These are phyloP conservation scores for Deuterostichococcus epilithicus DNA, from an alignment of 139 green algal genomes.

Conservation along the genomic window DNA sequence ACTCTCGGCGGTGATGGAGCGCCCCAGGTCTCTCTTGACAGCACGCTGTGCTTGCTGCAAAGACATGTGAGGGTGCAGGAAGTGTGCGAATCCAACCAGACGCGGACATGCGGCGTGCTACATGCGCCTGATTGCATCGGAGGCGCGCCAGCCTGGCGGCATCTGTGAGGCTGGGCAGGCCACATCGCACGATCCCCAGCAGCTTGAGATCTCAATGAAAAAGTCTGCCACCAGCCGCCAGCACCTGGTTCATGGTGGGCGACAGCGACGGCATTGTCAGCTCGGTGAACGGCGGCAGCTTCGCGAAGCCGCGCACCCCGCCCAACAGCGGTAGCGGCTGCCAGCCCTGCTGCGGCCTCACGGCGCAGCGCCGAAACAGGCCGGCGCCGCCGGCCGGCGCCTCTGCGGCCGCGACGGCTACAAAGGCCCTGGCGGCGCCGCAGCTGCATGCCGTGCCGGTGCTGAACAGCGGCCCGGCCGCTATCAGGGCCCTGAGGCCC, in stretches of 20 bases:
- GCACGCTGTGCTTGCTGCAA: too few relatives aligned
- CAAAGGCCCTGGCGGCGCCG: not conserved
- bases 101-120: too few relatives aligned
- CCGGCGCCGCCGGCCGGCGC: too few relatives aligned
- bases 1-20: not conserved
- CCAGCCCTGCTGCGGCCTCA: not conserved
- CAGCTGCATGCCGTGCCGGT: not conserved
- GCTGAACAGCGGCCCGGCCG: not conserved
- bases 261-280: constrained; percentile 89
- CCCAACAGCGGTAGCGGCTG: not conserved
- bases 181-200: too few relatives aligned
- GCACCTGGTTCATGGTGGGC: constrained; percentile 83
- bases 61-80: too few relatives aligned
- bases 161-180: too few relatives aligned
- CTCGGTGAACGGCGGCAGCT: constrained; percentile 48
- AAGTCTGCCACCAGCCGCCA: too few relatives aligned
- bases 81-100: too few relatives aligned
- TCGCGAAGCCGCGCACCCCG: constrained; percentile 4
- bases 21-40: too few relatives aligned
- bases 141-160: too few relatives aligned
- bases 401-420: not conserved
- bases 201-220: too few relatives aligned
- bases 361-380: constrained; percentile 40
- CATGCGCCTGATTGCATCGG: too few relatives aligned
- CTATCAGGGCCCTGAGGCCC: not conserved